Base-by-base conservation (phyloP, 768 basidiomycete species). In the Tulasnella sp. region DNA sequence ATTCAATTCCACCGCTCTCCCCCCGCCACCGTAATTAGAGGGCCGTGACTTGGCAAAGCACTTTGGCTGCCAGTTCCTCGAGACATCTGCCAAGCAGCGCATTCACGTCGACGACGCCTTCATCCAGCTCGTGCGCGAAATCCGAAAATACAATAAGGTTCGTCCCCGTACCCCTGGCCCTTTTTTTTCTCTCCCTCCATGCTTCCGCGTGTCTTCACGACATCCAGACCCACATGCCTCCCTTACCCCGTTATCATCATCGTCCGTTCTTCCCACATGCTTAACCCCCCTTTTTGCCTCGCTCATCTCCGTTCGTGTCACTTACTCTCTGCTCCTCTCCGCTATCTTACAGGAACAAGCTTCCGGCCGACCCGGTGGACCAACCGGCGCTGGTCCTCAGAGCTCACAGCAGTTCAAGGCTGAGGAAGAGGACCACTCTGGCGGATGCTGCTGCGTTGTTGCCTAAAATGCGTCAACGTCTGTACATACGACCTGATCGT, bases 51-150 rank as follows among this genome's bases (percentile, higher is more conserved):
- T 99, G 76, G 98, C 98, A 0, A 96, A 96, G 86, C 94, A 95
- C 85, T 96, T 96, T 85, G 93, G 93, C 69, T 96, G 96, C 88
- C 95, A 93, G 84, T 98, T 96, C 86, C 94, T 97, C 80, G 97
- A 98, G 86, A 97, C 96, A 0, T 98, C 97, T 5, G 97, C 96
- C 72, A 98, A 98, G 87, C 94, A 96, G 84, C 91, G 97, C 77
- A 96, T 97, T 87, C 98, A 98, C 83, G 96, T 99, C 79, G 97
- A 98, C 83, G 95, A 98, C 87, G 95, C 96, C 18, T 98, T 99
- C 88, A 92, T 90, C 84, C 93, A 93, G 82, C 93, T 99, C 83
- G 96, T 99, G 42, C 92, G 96, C 44, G 95, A 96, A 86, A 98
- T 98, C 84, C 90, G 96, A 84, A 93, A 93, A 85, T 96, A 95